phyloP scores from a whole-genome alignment of 2,329 filamentous ascomycete species.

The Sarocladium brachiariae region DNA sequence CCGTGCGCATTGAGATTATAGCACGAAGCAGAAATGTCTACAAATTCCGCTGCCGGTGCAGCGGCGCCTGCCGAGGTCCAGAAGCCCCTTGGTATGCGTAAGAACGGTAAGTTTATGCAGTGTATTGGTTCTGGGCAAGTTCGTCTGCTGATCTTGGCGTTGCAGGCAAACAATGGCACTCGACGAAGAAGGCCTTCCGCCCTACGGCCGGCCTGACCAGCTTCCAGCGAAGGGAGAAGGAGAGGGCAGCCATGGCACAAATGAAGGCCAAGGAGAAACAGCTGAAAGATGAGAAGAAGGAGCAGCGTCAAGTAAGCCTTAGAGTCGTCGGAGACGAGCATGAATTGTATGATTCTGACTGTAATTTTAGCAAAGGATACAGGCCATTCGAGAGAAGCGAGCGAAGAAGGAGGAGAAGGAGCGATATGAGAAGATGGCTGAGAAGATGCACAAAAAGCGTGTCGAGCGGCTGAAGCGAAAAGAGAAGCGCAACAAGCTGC shows the following conservation, averaged over 20 bases:
- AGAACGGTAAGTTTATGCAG: constrained; percentile 60
- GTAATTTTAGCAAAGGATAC: constrained; percentile 57
- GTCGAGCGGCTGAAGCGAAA: constrained; percentile 88
- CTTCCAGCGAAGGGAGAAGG: constrained; percentile 68
- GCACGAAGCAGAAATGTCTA: constrained; percentile 34
- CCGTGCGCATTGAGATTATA: neutral
- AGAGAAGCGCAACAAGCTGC: constrained; percentile 90
- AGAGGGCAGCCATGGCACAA: constrained; percentile 62
- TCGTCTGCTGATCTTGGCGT: neutral
- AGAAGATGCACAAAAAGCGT: constrained; percentile 96
- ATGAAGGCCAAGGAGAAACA: constrained; percentile 91
- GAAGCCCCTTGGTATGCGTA: constrained; percentile 61
- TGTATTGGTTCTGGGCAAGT: constrained; percentile 6
- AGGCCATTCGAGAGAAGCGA: constrained; percentile 77
- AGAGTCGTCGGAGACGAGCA: neutral
- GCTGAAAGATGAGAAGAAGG: constrained; percentile 92
- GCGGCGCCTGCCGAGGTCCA: constrained; percentile 26
- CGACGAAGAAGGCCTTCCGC: constrained; percentile 75
- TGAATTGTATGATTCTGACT: neutral
- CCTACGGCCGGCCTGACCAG: constrained; percentile 70
- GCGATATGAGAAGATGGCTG: constrained; percentile 86
- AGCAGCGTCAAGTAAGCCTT: constrained; percentile 65
- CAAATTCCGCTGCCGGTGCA: constrained; percentile 24
- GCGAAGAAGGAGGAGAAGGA: constrained; percentile 89
- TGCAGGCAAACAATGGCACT: constrained; percentile 94